Conservation (phyloP, 768 basidiomycete genomes). For the Termitomyces sp. region DNA sequence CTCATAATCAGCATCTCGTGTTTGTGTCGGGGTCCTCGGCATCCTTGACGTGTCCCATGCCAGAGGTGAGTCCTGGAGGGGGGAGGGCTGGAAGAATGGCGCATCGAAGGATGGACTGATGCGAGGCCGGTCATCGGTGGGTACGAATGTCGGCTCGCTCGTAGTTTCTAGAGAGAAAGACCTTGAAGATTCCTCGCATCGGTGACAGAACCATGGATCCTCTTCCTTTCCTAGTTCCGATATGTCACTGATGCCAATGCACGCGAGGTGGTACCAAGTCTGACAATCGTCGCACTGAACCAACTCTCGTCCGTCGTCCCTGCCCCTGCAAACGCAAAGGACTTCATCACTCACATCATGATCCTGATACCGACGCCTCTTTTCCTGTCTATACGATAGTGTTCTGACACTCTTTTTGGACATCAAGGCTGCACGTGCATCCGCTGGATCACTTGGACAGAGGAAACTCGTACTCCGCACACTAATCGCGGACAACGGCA, state of each 20-base stretch:
- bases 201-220: slow-evolving; percentile 73
- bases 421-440: slow-evolving; percentile 67
- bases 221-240: slow-evolving; percentile 69
- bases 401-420: slow-evolving; percentile 67
- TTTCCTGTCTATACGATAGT: slow-evolving; percentile 47
- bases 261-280: slow-evolving; percentile 78
- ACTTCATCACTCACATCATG: slow-evolving; percentile 41
- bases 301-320: slow-evolving; percentile 66
- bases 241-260: slow-evolving; percentile 65
- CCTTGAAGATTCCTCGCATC: slow-evolving; percentile 38
- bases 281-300: slow-evolving; percentile 81
- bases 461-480: slow-evolving; percentile 25
- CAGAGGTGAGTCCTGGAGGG: slow-evolving; percentile 50
- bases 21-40: slow-evolving; percentile 48
- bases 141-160: slow-evolving; percentile 65
- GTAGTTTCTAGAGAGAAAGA: slow-evolving; percentile 34
- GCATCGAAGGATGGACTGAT: slow-evolving; percentile 41
- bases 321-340: slow-evolving; percentile 61
- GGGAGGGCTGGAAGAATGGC: slow-evolving; percentile 51
- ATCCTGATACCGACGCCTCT: slow-evolving; percentile 27
- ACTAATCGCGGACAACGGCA: slow-evolving; percentile 38
- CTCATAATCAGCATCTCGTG: slow-evolving; percentile 18
- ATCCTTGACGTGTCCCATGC: slow-evolving; percentile 37
- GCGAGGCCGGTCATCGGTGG: slow-evolving; percentile 49
- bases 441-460: slow-evolving; percentile 65